A percentile compares a stretch with the other conserved stretches of the same genome.
Evolutionary conservation across 2,329 filamentous ascomycete genomes (phyloP).

Genomic region (Kalmusia sp.): DNA sequence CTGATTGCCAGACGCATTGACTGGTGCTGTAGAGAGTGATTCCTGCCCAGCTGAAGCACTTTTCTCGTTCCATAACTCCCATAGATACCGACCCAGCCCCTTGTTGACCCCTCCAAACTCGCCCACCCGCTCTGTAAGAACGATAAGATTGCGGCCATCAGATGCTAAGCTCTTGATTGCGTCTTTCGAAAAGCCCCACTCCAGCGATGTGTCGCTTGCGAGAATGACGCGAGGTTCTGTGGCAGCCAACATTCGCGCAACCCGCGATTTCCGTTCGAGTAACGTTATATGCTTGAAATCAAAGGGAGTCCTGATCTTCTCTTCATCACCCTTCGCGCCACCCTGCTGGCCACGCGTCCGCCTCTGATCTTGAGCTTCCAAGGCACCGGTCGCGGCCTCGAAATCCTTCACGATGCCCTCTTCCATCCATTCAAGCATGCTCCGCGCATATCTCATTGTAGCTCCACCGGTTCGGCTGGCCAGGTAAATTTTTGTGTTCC

Average conservation of each 20-base stretch:
- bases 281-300: conserved; percentile 87
- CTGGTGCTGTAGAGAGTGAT: conserved; percentile 58
- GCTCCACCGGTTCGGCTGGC: conserved; percentile 86
- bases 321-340: conserved; percentile 48
- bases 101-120: conserved; percentile 43
- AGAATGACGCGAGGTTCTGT: conserved; percentile 76
- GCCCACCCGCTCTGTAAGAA: conserved; percentile 79
- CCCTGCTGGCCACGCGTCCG: conserved; percentile 46
- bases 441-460: conserved; percentile 88
- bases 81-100: conserved; percentile 74
- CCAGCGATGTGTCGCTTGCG: conserved; percentile 86
- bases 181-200: conserved; percentile 94
- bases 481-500: conserved; percentile 71
- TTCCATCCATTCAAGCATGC: conserved; percentile 99
- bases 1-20: conserved; percentile 67
- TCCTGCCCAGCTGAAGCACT: conserved; percentile 31
- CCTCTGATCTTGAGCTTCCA: conserved; percentile 37
- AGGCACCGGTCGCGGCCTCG: conserved; percentile 65
- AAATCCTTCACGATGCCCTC: conserved; percentile 93
- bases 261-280: conserved; percentile 80
- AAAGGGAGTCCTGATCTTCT: conserved; percentile 74
- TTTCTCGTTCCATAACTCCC: conserved; percentile 60
- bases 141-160: conserved; percentile 81
- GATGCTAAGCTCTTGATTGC: conserved; percentile 76
- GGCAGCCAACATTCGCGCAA: conserved; percentile 71